Conservation (phyloP, 495 filamentous ascomycete genomes). For the Hypoxylon rickii region DNA sequence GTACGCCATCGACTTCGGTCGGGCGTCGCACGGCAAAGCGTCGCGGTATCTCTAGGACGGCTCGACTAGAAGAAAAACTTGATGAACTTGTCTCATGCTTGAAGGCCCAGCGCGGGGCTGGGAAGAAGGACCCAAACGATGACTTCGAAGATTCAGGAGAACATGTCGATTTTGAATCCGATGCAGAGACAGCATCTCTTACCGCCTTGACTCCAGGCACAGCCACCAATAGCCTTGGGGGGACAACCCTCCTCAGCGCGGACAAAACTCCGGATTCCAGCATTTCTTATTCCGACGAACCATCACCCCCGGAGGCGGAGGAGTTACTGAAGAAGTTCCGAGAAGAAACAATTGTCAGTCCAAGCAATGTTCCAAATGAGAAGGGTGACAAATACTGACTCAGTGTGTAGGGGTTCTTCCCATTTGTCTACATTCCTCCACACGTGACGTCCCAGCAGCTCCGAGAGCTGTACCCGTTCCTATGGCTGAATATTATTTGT, state of each 20-base stretch:
- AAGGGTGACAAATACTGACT: background rate
- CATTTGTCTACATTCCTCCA: conserved; percentile 46
- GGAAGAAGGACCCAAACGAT: conserved; percentile 27
- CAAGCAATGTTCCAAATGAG: background rate
- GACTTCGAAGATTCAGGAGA: conserved; percentile 43
- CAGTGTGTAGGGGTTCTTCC: conserved; percentile 29
- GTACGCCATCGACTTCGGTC: conserved; percentile 41
- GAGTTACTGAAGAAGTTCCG: conserved; percentile 40
- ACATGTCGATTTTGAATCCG: conserved; percentile 1
- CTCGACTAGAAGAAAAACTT: conserved; percentile 57
- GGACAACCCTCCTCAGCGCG: conserved; percentile 4
- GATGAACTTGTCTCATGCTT: conserved; percentile 55
- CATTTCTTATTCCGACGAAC: conserved; percentile 8
- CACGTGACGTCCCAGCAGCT: conserved; percentile 53
- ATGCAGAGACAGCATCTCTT: background rate
- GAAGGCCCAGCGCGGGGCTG: conserved; percentile 32
- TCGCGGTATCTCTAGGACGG: conserved; percentile 33
- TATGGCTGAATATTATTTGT: conserved; percentile 61
- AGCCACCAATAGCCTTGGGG: conserved; percentile 6
- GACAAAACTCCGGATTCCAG: conserved; percentile 9
- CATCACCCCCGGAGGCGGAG: conserved; percentile 30
- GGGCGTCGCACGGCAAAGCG: conserved; percentile 40
- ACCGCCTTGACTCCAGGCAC: conserved; percentile 2
- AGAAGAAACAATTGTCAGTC: conserved; percentile 35
- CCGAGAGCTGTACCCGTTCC: conserved; percentile 51